Base-by-base conservation (phyloP, 805 yeast species). In the Debaryomyces maramus region DNA sequence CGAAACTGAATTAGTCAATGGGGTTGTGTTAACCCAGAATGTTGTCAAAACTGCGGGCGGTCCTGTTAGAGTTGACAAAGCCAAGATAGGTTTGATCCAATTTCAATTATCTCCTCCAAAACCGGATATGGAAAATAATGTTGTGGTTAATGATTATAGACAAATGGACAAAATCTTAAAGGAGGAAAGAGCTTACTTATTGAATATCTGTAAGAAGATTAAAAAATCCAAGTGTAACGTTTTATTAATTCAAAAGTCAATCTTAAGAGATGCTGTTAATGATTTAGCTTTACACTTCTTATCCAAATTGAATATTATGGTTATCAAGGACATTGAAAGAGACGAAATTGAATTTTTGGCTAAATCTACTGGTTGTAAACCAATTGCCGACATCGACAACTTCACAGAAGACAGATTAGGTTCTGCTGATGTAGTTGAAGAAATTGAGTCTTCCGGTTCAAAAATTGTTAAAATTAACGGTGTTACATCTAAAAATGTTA, bases 121-220 rank as follows among this genome's bases (percentile, higher is more conserved):
- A 61, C 97, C 97, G 15, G 97, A 89, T 60, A 85, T 95, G 85
- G 99, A 93, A 70, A 93, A 93, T 65, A 91, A 90, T 60, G 91
- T 93, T 36, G 96, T 93, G 42, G 98, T 93, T 40, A 93, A 87
- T 60, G 99, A 93, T 65, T 93, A 93, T 72, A 81, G 99, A 67
- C 99, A 93, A 68, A 93, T 93, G 99, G 99, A 93, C 67, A 93
- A 91, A 71, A 93, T 93, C 53, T 75, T 93, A 60, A 93, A 95
- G 61, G 99, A 93, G 69, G 99, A 93, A 74, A 83, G 99, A 62
- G 93, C 96, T 20, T 93, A 93, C 61, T 71, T 93, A 58, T 77
- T 93, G 60, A 91, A 91, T 63, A 86, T 93, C 61, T 90, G 97
- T 73, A 93, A 93, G 67, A 88, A 88, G 61, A 88, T 93, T 69